Percentiles rank a stretch among this genome's conserved stretches.
Evolutionary conservation across 2,329 filamentous ascomycete genomes (phyloP).

Genomic region (Colletotrichum melonis): DNA sequence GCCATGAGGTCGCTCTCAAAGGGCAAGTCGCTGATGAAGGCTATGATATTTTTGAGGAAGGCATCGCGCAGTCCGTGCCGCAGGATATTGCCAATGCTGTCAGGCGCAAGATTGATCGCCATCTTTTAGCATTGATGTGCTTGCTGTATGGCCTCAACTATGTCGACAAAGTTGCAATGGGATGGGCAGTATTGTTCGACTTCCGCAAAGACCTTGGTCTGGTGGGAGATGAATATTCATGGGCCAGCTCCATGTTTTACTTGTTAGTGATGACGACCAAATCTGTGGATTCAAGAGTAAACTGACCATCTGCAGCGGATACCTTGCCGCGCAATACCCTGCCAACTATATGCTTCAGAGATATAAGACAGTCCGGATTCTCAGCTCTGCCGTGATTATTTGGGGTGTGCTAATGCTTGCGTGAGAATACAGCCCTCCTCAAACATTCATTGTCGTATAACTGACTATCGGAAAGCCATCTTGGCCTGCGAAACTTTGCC

Average conservation of each 20-base stretch:
- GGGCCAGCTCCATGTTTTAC: slow-evolving; percentile 16
- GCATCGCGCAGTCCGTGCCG: too few relatives aligned
- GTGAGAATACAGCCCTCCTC: slow-evolving; percentile 19
- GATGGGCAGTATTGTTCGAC: slow-evolving; percentile 41
- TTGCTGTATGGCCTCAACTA: slow-evolving; percentile 40
- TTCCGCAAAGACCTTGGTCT: slow-evolving; percentile 39
- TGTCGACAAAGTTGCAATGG: slow-evolving; percentile 40
- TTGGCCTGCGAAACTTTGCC: slow-evolving; percentile 37
- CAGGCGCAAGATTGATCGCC: too few relatives aligned
- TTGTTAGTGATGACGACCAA: background rate
- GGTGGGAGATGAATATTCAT: slow-evolving; percentile 23
- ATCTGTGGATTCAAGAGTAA: background rate
- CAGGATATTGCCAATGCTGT: too few relatives aligned
- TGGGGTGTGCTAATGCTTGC: slow-evolving; percentile 39
- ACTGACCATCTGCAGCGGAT: too few relatives aligned
- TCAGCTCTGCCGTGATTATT: slow-evolving; percentile 32
- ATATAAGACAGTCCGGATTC: slow-evolving; percentile 36
- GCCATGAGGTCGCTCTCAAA: too few relatives aligned
- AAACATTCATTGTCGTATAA: too few relatives aligned
- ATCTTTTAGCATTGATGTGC: slow-evolving; percentile 38
- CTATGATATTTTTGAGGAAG: too few relatives aligned
- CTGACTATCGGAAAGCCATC: background rate
- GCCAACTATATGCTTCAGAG: slow-evolving; percentile 33
- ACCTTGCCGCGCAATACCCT: background rate
- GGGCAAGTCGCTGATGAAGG: too few relatives aligned